A percentile compares a stretch with the other conserved stretches of the same genome.
phyloP scores from a whole-genome alignment of 202 grass and related monocot species.

The Carex arenaria region DNA sequence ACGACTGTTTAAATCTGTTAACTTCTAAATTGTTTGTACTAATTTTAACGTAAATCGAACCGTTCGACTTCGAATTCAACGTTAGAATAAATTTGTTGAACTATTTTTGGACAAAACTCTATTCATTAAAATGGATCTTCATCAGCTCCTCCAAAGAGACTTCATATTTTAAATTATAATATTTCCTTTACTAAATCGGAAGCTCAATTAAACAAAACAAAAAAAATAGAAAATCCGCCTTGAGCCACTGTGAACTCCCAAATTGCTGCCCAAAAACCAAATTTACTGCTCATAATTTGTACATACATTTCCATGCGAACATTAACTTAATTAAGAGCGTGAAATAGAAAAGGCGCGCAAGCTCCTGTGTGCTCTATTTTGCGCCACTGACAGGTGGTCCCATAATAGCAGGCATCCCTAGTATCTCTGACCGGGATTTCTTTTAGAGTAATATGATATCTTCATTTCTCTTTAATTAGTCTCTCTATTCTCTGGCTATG shows the following conservation, averaged over 20 bases:
- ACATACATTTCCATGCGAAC: background rate
- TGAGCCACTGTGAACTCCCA: background rate
- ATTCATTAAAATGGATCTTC: background rate
- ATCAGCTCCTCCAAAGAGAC: background rate
- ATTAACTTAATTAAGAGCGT: background rate
- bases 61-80: too few species aligned
- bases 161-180: background rate
- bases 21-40: too few species aligned
- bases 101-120: too few species aligned
- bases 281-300: background rate
- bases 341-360: background rate
- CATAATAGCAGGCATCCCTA: background rate
- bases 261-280: background rate
- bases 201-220: background rate
- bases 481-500: slow-evolving; percentile 19
- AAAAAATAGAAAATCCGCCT: background rate
- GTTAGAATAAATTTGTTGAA: too few species aligned
- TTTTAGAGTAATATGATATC: background rate
- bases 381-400: slow-evolving; percentile 9
- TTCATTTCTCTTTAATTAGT: too few species aligned
- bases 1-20: too few species aligned
- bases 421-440: background rate
- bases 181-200: background rate
- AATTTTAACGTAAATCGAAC: too few species aligned
- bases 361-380: background rate